Base-by-base conservation (phyloP, 768 basidiomycete genomes). In the Suillus cothurnatus region DNA sequence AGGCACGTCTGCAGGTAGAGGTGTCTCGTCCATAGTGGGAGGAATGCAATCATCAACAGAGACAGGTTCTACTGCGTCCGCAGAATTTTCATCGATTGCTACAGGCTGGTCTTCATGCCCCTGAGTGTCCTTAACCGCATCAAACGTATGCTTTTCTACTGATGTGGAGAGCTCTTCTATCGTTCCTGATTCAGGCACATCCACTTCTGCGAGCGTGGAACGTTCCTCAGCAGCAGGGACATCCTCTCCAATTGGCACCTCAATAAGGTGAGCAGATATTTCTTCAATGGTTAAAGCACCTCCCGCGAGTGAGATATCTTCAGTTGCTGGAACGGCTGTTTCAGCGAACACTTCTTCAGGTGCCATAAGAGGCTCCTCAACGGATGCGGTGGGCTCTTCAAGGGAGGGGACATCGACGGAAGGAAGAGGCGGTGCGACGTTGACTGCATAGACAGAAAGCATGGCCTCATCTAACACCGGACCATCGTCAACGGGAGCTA, bases 71-170 rank as follows among this genome's bases (percentile, higher is more conserved):
- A 28, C 28, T 47, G 23, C 43, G 7, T 61, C 55, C 43, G 55
- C 52, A 12, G 17, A n/a, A 26, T 26, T 50, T 49, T n/a, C 26
- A 56, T 69, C 67, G 38, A 67, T 65, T 26, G 56, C 65, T 19
- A 41, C 62, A 17, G 43, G 8, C 50, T 58, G 32, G 19, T 64
- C 68, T 38, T 36, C 61, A 21, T 28, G 47, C 31, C 34, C 65
- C 4, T 3, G 9, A 26, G 56, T 28, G 17, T 61, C 70, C 19
- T 47, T 34, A 5, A 53, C 36, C 34, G 41, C 19, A 36, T 36
- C 53, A 32, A 38, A 26, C n/a, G 32, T 21, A 3, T 58, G 52
- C 45, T 61, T 26, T 31, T 28, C 39, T 21, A 59, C 19, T 7
- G 5, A n/a, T 36, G 26, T 38, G n/a, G 63, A 63, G 9, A 43